Evolutionary conservation across 192 early-diverging fungal species (phyloP).

Genomic region (Pilaira anomala): DNA sequence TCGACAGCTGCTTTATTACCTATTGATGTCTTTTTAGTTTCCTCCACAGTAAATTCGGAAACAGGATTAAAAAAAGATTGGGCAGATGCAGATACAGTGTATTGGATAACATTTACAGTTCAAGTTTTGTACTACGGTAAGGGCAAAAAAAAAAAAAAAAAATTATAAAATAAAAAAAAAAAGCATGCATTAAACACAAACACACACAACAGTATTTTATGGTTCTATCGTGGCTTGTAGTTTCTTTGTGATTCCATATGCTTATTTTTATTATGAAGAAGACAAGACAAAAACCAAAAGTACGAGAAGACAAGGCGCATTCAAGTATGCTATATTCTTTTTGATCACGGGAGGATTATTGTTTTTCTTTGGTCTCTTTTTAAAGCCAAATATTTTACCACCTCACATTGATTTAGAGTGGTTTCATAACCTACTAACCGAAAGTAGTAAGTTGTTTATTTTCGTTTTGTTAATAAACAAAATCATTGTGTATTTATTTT

Average conservation of each 20-base stretch:
- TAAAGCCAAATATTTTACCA: constrained; percentile 35
- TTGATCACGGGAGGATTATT: constrained; percentile 37
- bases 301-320: constrained; percentile 31
- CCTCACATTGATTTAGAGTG: constrained; percentile 44
- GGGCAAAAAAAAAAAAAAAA: not conserved
- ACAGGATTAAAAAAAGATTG: constrained; percentile 55
- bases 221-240: constrained; percentile 40
- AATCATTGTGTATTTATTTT: too few relatives aligned
- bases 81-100: constrained; percentile 49
- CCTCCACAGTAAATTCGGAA: constrained; percentile 42
- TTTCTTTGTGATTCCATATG: constrained; percentile 52
- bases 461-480: too few relatives aligned
- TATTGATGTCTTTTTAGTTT: constrained; percentile 57
- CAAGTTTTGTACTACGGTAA: constrained; percentile 47
- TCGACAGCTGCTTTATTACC: constrained; percentile 46
- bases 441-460: constrained; percentile 38
- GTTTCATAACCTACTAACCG: constrained; percentile 43
- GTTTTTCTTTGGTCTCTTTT: constrained; percentile 47
- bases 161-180: not conserved
- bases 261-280: constrained; percentile 60
- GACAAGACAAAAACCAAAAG: constrained; percentile 37
- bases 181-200: not conserved
- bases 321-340: constrained; percentile 51
- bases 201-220: constrained; percentile 36
- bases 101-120: constrained; percentile 38